Evolutionary conservation across 345 rosid genomes (phyloP), one percentile per base, ranked within the genome.

Genomic region (Lumnitzera racemosa): DNA sequence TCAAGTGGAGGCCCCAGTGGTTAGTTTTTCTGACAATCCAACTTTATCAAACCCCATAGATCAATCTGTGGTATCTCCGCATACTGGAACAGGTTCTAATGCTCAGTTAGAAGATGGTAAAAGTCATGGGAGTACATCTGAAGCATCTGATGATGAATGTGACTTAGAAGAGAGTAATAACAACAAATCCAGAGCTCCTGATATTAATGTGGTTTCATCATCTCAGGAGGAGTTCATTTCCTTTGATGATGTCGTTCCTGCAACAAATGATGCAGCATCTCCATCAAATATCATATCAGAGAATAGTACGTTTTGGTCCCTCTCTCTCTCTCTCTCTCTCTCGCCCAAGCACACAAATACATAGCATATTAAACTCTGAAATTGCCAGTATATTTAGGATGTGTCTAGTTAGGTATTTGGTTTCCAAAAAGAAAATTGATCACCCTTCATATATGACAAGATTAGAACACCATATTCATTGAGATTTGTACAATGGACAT

Each of bases 301-400:
- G 59, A 74, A 47, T 58, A 50, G 98, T 89, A 82, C 80, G 91
- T 73, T 62, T 56, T 15, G 17, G 58, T 24, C 57, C 46, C 56
- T n/a, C 46, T 56, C 49, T 65, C 47, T 7, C n/a, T 25, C 15
- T n/a, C 11, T 47, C 27, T 27, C 29, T 20, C 13, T 16, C 55
- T 48, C 64, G 0, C 10, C 9, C 43, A 5, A 3, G 36, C 43
- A 36, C 11, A 36, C 43, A 5, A 9, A 36, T 36, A 36, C 9
- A 36, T 36, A 9, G 43, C 43, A 36, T 36, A 9, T 36, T 9
- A 5, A 36, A 36, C 43, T 36, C 43, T 36, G 7, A 36, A 36
- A 3, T 6, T 29, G 36, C 36, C 36, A 29, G 36, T 29, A 3
- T 29, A 29, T 29, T 29, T 29, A 6, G 36, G 36, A 29, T 29